These are phyloP conservation scores for Fraxinus floribunda DNA, from an alignment of 305 asterid species.

Conservation along the genomic window DNA sequence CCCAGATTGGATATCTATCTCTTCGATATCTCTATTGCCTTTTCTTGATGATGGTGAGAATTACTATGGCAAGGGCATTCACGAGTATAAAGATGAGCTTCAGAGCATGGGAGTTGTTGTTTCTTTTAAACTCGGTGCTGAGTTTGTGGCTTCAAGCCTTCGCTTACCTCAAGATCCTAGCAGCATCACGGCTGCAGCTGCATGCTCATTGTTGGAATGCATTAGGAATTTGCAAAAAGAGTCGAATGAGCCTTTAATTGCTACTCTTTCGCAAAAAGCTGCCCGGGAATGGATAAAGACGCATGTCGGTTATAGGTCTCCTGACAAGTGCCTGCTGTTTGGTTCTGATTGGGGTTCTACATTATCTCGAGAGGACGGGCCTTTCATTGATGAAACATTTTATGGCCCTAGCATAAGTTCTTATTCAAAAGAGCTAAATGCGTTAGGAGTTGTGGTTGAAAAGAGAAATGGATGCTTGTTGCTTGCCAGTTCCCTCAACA, in stretches of 20 bases:
- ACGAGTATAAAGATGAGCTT: constrained; percentile 30
- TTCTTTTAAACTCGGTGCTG: constrained; percentile 1
- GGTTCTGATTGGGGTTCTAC: constrained; percentile 24
- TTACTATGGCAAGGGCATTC: constrained; percentile 24
- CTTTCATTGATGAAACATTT: constrained; percentile 34
- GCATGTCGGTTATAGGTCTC: constrained; percentile 26
- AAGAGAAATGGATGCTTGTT: constrained; percentile 26
- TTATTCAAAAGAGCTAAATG: constrained; percentile 27
- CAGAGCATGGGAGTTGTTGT: constrained; percentile 14
- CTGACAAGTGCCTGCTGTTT: constrained; percentile 31
- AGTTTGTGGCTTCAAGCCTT: constrained; percentile 25
- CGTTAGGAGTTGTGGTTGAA: constrained; percentile 31
- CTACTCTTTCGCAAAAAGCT: neutral
- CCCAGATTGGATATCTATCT: constrained; percentile 28
- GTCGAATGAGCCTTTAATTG: neutral
- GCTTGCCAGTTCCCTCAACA: constrained; percentile 27
- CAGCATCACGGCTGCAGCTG: constrained; percentile 21
- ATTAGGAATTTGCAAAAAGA: neutral
- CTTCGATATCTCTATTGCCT: constrained; percentile 32
- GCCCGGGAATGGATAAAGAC: constrained; percentile 35
- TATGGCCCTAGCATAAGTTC: constrained; percentile 30
- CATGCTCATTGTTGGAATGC: constrained; percentile 28
- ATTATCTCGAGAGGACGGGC: constrained; percentile 33
- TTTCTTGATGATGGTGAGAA: constrained; percentile 32
- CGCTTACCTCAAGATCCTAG: constrained; percentile 26